A percentile compares a stretch with the other conserved stretches of the same genome.
These are phyloP conservation scores for bread wheat (Triticum aestivum) DNA, from an alignment of 176 grass and related monocot genomes.

Conservation along the genomic window DNA sequence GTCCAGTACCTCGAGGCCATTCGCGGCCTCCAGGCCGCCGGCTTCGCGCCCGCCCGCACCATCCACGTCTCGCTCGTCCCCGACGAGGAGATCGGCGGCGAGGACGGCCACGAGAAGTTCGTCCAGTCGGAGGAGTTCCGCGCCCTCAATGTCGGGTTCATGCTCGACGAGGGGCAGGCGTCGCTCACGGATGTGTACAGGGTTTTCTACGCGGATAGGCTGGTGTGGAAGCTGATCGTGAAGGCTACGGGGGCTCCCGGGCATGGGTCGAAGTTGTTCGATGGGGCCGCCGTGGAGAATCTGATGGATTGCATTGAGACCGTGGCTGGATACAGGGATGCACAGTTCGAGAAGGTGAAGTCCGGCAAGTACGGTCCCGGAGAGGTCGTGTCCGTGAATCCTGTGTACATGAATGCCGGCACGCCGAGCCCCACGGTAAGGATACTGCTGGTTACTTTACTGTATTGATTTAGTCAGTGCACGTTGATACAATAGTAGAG, in stretches of 20 bases:
- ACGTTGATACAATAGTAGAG: not conserved
- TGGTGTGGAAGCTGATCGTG: conserved; percentile 63
- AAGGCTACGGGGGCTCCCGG: conserved; percentile 64
- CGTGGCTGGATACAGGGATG: conserved; percentile 60
- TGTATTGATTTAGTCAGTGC: not conserved
- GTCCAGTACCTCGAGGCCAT: conserved; percentile 93
- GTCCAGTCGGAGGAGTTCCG: conserved; percentile 59
- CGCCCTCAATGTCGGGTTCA: conserved; percentile 68
- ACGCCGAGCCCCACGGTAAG: conserved; percentile 74
- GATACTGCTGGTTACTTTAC: not conserved
- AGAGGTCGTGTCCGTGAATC: conserved; percentile 75
- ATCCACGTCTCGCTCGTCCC: conserved; percentile 87
- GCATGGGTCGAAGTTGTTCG: conserved; percentile 80
- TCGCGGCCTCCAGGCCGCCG: conserved; percentile 50
- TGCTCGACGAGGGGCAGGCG: conserved; percentile 92
- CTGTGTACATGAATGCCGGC: conserved; percentile 86
- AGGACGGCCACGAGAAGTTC: conserved; percentile 56
- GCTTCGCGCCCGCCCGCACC: conserved; percentile 63
- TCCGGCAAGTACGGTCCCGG: conserved; percentile 45
- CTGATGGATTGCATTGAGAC: conserved; percentile 70
- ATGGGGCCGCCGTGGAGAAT: conserved; percentile 69
- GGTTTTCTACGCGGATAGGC: conserved; percentile 81
- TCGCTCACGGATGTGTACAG: conserved; percentile 72
- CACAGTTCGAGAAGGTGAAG: conserved; percentile 70
- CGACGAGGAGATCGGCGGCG: conserved; percentile 77